These are phyloP conservation scores for Claviceps lovelessii DNA, from an alignment of 2,329 filamentous ascomycete genomes.

Conservation along the genomic window DNA sequence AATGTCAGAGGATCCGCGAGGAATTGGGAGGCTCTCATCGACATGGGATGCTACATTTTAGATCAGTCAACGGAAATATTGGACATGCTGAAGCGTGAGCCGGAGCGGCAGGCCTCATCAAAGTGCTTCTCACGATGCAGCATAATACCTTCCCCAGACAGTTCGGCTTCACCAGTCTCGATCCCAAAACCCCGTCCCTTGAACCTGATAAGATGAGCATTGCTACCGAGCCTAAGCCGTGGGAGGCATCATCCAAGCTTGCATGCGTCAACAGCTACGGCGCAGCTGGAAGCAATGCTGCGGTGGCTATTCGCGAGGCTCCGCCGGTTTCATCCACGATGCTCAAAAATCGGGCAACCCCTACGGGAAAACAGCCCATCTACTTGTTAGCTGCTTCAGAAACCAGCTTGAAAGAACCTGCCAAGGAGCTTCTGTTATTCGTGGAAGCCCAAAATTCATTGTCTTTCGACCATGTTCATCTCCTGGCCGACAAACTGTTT, in stretches of 20 bases:
- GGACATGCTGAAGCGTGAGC: constrained; percentile 39
- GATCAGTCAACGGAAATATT: constrained; percentile 45
- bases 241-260: constrained; percentile 11
- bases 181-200: constrained; percentile 18
- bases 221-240: constrained; percentile 21
- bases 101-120: constrained; percentile 17
- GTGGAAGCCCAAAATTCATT: neutral
- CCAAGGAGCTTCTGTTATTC: neutral
- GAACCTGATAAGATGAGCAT: constrained; percentile 9
- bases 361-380: neutral
- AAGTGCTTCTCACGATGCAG: constrained; percentile 19
- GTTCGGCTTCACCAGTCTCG: constrained; percentile 17
- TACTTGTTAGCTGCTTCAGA: neutral
- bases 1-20: constrained; percentile 55
- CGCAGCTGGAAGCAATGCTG: constrained; percentile 21
- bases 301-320: constrained; percentile 10
- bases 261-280: constrained; percentile 24
- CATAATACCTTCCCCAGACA: constrained; percentile 15
- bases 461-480: neutral
- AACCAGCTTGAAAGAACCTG: neutral
- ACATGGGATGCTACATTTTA: neutral
- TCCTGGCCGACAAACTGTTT: neutral
- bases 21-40: constrained; percentile 18
- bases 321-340: constrained; percentile 1
- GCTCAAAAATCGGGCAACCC: neutral